phyloP scores from a whole-genome alignment of 768 basidiomycete species.

The Mycena crocata region DNA sequence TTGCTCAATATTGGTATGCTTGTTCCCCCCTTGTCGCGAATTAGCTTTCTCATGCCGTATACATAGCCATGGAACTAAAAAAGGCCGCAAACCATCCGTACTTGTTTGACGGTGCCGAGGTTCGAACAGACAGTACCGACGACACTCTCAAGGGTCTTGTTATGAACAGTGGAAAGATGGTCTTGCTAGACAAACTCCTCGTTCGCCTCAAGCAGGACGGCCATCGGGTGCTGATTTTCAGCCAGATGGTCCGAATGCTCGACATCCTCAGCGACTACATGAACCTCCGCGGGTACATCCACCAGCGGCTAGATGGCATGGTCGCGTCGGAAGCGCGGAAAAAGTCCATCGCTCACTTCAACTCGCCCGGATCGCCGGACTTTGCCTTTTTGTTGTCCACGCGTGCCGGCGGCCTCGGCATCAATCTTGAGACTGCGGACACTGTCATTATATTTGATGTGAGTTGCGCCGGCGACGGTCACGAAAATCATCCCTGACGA shows the following conservation, averaged over 20 bases:
- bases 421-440: constrained; percentile 98
- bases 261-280: constrained; percentile 99
- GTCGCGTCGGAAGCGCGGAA: constrained; percentile 94
- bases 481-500: not conserved
- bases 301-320: constrained; percentile 96
- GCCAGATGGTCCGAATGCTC: constrained; percentile 98
- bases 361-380: constrained; percentile 91
- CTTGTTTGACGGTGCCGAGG: constrained; percentile 96
- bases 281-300: constrained; percentile 86
- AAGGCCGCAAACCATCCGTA: constrained; percentile 99
- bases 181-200: constrained; percentile 97
- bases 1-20: constrained; percentile 88
- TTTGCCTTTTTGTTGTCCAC: constrained; percentile 98
- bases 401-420: constrained; percentile 95
- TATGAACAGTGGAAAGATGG: constrained; percentile 99
- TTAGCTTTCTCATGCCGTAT: constrained; percentile 7
- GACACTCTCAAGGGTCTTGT: constrained; percentile 96
- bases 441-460: constrained; percentile 99
- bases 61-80: constrained; percentile 98
- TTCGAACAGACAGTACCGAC: constrained; percentile 66
- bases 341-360: constrained; percentile 97
- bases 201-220: constrained; percentile 89
- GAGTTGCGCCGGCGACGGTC: constrained; percentile 52
- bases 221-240: constrained; percentile 98
- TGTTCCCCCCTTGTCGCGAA: not conserved